Base-by-base conservation (phyloP, 371 early-diverging fungal genomes). In the Chytridium lagenaria region DNA sequence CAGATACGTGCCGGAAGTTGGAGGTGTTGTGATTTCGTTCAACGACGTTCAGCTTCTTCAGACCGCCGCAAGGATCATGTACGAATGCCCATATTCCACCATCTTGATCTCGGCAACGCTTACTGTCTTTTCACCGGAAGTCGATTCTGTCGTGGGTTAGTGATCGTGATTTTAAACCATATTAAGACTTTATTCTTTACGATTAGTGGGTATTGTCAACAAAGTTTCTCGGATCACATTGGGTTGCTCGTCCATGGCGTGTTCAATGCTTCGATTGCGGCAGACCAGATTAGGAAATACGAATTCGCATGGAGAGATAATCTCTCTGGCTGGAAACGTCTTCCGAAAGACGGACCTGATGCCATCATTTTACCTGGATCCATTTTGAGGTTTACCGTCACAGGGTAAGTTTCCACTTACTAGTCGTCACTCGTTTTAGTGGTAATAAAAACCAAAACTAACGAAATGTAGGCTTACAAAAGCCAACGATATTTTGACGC, bases 141-240 rank as follows among this genome's bases (percentile, higher is more conserved):
- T 88, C 71, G 93, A 93, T 57, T 84, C 89, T 70, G 72, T 73
- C 23, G 83, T 93, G 51, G 85, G 92, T 91, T 88, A 31, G 2
- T 19, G 34, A 37, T 57, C 23, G 1, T 5, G 31, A 59, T 23
- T 38, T 55, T 22, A 19, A 7, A 10, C 33, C 22, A 40, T 19
- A 31, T 36, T 37, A 37, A 37, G n/a, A n/a, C n/a, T 12, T 36
- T 2, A 37, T 36, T 7, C 23, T 7, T 15, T 23, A n/a, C 22
- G 28, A 23, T 67, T 78, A 91, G 93, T 86, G 38, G 98, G 97
- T 59, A 87, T 90, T 3, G 93, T 97, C 77, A 96, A 94, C 82
- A 88, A 95, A 57, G 95, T 95, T 70, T 95, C 96, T 88, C 92
- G n/a, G 95, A 95, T 80, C 98, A 98, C 75, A 92, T 98, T 75